Conservation (phyloP, 2,329 filamentous ascomycete species). For the Coleophoma crateriformis region DNA sequence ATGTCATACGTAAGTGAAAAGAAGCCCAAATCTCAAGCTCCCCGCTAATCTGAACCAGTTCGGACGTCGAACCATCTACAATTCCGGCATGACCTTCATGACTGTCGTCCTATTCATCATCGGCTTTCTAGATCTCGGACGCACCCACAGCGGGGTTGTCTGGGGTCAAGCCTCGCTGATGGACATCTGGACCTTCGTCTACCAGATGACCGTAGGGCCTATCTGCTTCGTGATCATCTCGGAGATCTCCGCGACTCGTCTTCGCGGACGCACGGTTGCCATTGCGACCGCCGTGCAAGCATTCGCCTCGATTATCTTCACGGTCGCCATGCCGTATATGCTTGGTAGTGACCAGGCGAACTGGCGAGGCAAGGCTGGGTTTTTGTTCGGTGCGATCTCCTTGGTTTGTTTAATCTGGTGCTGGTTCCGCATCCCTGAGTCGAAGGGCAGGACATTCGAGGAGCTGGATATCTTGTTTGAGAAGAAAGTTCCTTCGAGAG, state of each 20-base stretch:
- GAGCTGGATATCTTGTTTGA: slow-evolving; percentile 40
- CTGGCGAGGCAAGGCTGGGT: slow-evolving; percentile 41
- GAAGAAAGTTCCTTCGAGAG: slow-evolving; percentile 20
- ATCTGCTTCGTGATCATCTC: slow-evolving; percentile 28
- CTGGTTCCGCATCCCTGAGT: slow-evolving; percentile 33
- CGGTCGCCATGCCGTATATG: slow-evolving; percentile 29
- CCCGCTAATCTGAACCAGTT: slow-evolving; percentile 29
- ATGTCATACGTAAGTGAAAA: slow-evolving; percentile 40
- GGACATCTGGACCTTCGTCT: slow-evolving; percentile 19
- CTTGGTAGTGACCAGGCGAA: slow-evolving; percentile 39
- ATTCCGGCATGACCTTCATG: slow-evolving; percentile 38
- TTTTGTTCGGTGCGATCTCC: slow-evolving; percentile 34
- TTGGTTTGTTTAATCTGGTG: slow-evolving; percentile 31
- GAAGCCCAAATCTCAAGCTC: slow-evolving; percentile 28
- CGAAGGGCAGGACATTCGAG: slow-evolving; percentile 33
- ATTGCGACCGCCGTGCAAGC: slow-evolving; percentile 30
- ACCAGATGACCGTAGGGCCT: slow-evolving; percentile 32
- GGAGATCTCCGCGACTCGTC: slow-evolving; percentile 27
- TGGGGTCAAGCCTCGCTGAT: slow-evolving; percentile 30
- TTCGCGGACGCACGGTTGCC: slow-evolving; percentile 24
- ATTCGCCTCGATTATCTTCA: slow-evolving; percentile 23
- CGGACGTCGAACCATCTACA: slow-evolving; percentile 41
- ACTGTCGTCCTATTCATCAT: slow-evolving; percentile 40
- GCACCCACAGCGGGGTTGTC: slow-evolving; percentile 11
- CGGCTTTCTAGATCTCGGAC: slow-evolving; percentile 26